These are phyloP conservation scores for Fusarium sarcochroum DNA, from an alignment of 2,329 filamentous ascomycete genomes.

Conservation along the genomic window DNA sequence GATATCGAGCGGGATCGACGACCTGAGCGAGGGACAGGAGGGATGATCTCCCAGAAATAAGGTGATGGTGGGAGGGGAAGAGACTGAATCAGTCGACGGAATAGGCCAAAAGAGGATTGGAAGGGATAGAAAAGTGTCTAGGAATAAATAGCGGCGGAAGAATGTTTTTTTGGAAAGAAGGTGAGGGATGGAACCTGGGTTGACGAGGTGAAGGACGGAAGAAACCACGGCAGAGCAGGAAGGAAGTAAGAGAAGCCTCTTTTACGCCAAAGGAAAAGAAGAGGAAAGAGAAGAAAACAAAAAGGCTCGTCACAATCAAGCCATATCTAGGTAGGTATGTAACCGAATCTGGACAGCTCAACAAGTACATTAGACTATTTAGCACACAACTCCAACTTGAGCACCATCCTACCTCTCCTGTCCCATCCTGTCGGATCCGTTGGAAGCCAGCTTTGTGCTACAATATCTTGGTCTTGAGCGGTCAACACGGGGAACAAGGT, in stretches of 20 bases:
- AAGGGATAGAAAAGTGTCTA: conserved; percentile 17
- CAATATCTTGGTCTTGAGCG: conserved; percentile 29
- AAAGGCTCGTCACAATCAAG: conserved; percentile 28
- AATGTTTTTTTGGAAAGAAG: conserved; percentile 20
- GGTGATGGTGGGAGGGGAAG: conserved; percentile 27
- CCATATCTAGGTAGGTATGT: conserved; percentile 38
- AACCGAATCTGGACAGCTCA: conserved; percentile 42
- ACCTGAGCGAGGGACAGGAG: conserved; percentile 30
- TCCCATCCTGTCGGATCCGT: conserved; percentile 4
- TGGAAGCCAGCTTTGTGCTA: background rate
- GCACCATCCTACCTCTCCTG: background rate
- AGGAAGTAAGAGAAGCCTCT: conserved; percentile 9
- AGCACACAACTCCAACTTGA: conserved; percentile 10
- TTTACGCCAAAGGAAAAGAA: conserved; percentile 2
- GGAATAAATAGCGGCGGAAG: conserved; percentile 16
- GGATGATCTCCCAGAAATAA: conserved; percentile 35
- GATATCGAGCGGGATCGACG: conserved; percentile 42
- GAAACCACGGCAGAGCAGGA: conserved; percentile 21
- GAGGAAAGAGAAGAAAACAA: background rate
- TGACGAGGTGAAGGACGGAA: conserved; percentile 36
- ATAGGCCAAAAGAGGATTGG: conserved; percentile 10
- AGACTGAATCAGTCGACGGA: conserved; percentile 17
- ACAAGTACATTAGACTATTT: conserved; percentile 27
- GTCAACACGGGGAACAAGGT: conserved; percentile 39
- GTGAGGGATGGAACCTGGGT: conserved; percentile 18